Percentiles rank a stretch among this genome's conserved stretches.
Evolutionary conservation across 2,329 filamentous ascomycete genomes (phyloP).

Genomic region (Lasiodiplodia sp.): DNA sequence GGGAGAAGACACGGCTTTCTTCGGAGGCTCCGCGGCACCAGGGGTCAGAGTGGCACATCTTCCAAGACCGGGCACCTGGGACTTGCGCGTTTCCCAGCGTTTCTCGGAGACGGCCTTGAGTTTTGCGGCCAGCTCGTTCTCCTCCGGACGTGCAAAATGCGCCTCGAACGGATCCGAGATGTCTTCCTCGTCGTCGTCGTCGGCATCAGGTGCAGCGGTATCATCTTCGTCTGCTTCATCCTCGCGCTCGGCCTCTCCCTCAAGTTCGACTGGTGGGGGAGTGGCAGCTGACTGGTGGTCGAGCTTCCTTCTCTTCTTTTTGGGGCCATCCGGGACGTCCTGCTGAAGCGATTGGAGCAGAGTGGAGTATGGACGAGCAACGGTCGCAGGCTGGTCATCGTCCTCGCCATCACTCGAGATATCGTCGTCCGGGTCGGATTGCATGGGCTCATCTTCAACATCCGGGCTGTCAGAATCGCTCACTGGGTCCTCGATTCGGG

Average conservation of each 20-base stretch:
- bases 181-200: conserved; percentile 56
- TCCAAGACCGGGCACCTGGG: conserved; percentile 36
- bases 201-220: conserved; percentile 50
- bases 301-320: conserved; percentile 62
- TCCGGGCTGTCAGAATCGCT: conserved; percentile 30
- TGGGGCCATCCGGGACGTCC: conserved; percentile 51
- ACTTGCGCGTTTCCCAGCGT: conserved; percentile 57
- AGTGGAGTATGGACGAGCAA: conserved; percentile 59
- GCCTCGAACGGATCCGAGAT: conserved; percentile 75
- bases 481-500: conserved; percentile 34
- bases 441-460: conserved; percentile 40
- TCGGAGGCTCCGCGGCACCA: conserved; percentile 30
- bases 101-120: conserved; percentile 56
- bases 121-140: conserved; percentile 63
- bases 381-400: conserved; percentile 36
- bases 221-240: conserved; percentile 37
- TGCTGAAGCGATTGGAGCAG: conserved; percentile 63
- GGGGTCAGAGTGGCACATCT: conserved; percentile 42
- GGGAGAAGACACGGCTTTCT: conserved; percentile 37
- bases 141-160: conserved; percentile 77
- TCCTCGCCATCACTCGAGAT: conserved; percentile 41
- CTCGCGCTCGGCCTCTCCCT: conserved; percentile 37
- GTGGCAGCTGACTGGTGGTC: conserved; percentile 36
- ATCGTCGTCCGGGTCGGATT: conserved; percentile 21
- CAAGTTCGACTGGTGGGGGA: conserved; percentile 26